These are phyloP conservation scores for Pseudogymnoascus destructans DNA, from an alignment of 2,329 filamentous ascomycete genomes.

Conservation along the genomic window DNA sequence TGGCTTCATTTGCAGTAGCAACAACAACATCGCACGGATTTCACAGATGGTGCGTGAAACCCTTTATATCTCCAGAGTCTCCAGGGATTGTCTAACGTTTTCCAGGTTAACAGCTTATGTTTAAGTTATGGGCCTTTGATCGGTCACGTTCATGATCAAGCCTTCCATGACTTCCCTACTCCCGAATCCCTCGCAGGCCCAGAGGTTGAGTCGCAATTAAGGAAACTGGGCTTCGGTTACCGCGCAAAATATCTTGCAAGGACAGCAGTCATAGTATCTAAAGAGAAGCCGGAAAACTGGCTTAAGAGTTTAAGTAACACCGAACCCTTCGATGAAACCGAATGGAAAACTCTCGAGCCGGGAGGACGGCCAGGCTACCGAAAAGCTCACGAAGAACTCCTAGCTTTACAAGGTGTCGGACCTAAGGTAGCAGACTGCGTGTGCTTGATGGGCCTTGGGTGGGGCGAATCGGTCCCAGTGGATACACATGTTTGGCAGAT, in stretches of 20 bases:
- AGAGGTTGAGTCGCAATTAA: constrained; percentile 67
- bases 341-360: constrained; percentile 34
- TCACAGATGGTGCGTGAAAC: constrained; percentile 64
- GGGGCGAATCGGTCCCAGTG: constrained; percentile 88
- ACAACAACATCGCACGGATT: constrained; percentile 94
- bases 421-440: constrained; percentile 97
- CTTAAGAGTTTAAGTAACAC: constrained; percentile 67
- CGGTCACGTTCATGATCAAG: constrained; percentile 51
- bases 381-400: constrained; percentile 69
- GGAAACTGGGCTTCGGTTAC: constrained; percentile 84
- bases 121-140: constrained; percentile 69
- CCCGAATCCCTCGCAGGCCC: constrained; percentile 59
- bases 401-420: constrained; percentile 74
- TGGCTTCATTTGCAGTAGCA: constrained; percentile 95
- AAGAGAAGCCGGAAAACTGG: constrained; percentile 59
- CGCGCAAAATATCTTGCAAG: constrained; percentile 82
- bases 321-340: constrained; percentile 35
- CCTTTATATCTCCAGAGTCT: background rate
- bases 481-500: constrained; percentile 99
- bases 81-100: background rate
- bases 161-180: constrained; percentile 78
- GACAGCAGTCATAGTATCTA: constrained; percentile 63
- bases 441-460: constrained; percentile 88
- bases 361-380: constrained; percentile 45
- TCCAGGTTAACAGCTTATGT: constrained; percentile 72